These are phyloP conservation scores for Rhynchosporium agropyri DNA, from an alignment of 2,329 filamentous ascomycete species.

Conservation along the genomic window DNA sequence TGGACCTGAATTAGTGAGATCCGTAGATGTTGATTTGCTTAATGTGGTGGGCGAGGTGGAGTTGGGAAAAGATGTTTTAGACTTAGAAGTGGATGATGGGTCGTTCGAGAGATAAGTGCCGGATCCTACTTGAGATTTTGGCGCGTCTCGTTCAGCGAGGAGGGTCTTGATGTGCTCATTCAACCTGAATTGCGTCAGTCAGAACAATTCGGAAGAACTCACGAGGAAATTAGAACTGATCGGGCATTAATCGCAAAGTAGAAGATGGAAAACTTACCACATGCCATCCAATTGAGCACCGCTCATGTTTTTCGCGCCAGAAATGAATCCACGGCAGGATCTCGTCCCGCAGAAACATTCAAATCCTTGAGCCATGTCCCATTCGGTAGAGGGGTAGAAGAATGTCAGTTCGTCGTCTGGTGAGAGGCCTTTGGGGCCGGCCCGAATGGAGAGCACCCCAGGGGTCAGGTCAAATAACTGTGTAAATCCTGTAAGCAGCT, in stretches of 20 bases:
- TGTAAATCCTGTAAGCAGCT: background rate
- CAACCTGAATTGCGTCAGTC: background rate
- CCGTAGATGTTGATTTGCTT: background rate
- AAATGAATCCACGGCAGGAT: conserved; percentile 63
- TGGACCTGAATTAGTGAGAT: background rate
- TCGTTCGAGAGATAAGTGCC: background rate
- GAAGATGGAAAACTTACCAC: conserved; percentile 9
- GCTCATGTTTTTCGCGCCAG: conserved; percentile 63
- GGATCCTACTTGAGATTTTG: background rate
- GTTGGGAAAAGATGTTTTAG: no score
- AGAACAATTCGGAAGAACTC: background rate
- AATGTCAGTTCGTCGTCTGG: conserved; percentile 66
- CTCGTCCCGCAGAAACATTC: conserved; percentile 62
- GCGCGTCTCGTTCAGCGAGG: conserved; percentile 4
- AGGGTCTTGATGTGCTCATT: conserved; percentile 16
- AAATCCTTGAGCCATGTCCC: conserved; percentile 73
- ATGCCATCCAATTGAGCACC: conserved; percentile 3
- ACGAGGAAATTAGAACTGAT: no score
- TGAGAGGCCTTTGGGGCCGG: conserved; percentile 57
- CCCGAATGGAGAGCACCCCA: conserved; percentile 57
- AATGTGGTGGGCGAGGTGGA: background rate
- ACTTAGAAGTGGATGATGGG: background rate
- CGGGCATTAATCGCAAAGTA: background rate
- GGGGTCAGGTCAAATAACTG: conserved; percentile 64
- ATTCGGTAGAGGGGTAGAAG: conserved; percentile 77